Base-by-base conservation (phyloP, 169 alveolate species). In the Miamiensis avidus region DNA sequence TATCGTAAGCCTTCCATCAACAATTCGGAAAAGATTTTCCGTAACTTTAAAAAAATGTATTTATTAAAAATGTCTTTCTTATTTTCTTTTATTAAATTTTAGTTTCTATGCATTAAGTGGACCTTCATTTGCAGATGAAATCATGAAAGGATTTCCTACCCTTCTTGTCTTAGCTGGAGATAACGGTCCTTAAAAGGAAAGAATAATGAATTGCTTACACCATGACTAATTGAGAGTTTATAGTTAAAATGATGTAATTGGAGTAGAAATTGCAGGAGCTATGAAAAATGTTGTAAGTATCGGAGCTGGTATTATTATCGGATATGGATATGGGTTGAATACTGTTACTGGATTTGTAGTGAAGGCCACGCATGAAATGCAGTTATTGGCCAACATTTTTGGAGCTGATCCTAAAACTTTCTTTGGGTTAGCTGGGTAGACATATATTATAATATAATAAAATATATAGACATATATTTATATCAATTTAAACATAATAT, bases 241-340 rank as follows among this genome's bases (percentile, higher is more conserved):
- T 64, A 34, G 85, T 30, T 34, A 85, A 30, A 34, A 65, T 73
- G 89, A 85, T 74, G 89, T 85, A 1, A 72, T 85, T 29, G 89
- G 89, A 29, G 89, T 85, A 15, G 89, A 85, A 74, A 78, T 85
- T 69, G 89, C 89, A 25, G 89, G 89, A 34, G 89, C 89, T 0
- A 75, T 85, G 32, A 85, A 85, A 33, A 85, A 85, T 81, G 32
- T 85, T 25, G 64, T 85, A 29, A 85, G 85, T 29, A 85, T 85
- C 11, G 89, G 89, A 0, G 76, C 89, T 33, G 89, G 89, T 31
- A 74, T 85, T 32, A 34, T 85, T 72, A 85, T 77, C 34, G 89
- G 89, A 34, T 78, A 82, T 29, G 89, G 84, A 0, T 85, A 29
- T 78, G 89, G 89, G n/a, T 29, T 78, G 34, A 85, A 85, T 74